Percentiles rank a stretch among this genome's conserved stretches.
These are phyloP conservation scores for Exophiala viscosa DNA, from an alignment of 2,329 filamentous ascomycete species.

Conservation along the genomic window DNA sequence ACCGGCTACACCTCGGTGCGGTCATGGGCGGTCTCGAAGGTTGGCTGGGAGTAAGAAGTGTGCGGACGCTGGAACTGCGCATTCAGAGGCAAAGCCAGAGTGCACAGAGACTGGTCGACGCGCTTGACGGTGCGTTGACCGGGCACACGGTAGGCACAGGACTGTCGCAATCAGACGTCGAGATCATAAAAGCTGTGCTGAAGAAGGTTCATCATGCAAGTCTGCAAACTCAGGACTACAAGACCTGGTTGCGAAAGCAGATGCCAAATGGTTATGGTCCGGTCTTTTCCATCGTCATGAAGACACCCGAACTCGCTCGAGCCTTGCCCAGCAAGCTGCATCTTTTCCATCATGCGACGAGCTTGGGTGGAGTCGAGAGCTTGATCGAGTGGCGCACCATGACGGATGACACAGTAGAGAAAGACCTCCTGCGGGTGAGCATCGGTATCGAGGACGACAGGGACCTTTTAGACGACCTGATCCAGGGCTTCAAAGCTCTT, in stretches of 20 bases:
- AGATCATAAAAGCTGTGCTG: conserved; percentile 54
- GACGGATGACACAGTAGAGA: conserved; percentile 72
- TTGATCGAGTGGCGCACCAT: conserved; percentile 95
- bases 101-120: conserved; percentile 65
- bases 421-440: conserved; percentile 71
- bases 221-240: conserved; percentile 64
- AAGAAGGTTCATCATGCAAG: conserved; percentile 69
- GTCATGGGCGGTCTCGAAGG: conserved; percentile 88
- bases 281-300: conserved; percentile 74
- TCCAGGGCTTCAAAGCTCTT: conserved; percentile 62
- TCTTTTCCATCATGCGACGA: conserved; percentile 93
- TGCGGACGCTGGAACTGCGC: conserved; percentile 80
- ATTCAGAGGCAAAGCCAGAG: conserved; percentile 72
- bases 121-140: conserved; percentile 58
- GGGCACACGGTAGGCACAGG: conserved; percentile 36
- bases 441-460: conserved; percentile 83
- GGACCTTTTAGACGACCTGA: conserved; percentile 74
- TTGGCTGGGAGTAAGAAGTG: conserved; percentile 83
- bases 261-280: conserved; percentile 91
- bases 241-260: conserved; percentile 73
- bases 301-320: conserved; percentile 58
- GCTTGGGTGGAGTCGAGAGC: conserved; percentile 88
- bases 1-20: conserved; percentile 72
- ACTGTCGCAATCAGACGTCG: conserved; percentile 39
- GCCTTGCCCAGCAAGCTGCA: conserved; percentile 70